Conservation (phyloP, 768 basidiomycete species). For the Suillus ampliporus region DNA sequence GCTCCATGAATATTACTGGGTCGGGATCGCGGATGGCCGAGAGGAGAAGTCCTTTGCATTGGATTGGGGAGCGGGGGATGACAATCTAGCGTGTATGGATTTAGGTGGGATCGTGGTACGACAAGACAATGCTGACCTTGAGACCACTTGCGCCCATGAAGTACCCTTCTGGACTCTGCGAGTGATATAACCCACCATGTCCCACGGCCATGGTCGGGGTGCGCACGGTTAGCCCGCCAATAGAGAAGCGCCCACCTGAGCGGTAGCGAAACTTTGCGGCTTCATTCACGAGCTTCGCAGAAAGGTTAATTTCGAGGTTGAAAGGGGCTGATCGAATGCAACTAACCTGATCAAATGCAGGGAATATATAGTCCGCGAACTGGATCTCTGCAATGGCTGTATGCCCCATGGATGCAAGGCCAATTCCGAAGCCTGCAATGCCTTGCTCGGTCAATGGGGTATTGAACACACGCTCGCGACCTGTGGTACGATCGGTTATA, state of each 20-base stretch:
- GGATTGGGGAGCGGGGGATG: conserved; percentile 92
- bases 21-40: conserved; percentile 91
- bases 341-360: conserved; percentile 90
- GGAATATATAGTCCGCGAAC: conserved; percentile 90
- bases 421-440: conserved; percentile 94
- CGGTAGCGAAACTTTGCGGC: conserved; percentile 93
- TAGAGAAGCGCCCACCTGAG: conserved; percentile 82
- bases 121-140: conserved; percentile 56
- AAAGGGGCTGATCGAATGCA: neutral
- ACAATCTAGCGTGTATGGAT: conserved; percentile 53
- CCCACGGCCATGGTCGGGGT: conserved; percentile 92
- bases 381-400: conserved; percentile 95
- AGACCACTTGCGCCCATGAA: conserved; percentile 91
- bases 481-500: conserved; percentile 44
- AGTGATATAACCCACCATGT: conserved; percentile 93
- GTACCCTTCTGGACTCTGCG: conserved; percentile 94
- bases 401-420: conserved; percentile 90
- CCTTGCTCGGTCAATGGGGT: conserved; percentile 93
- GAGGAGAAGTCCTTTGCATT: conserved; percentile 92
- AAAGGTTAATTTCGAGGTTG: conserved; percentile 8
- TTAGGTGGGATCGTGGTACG: neutral
- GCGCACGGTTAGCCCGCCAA: conserved; percentile 82
- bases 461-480: conserved; percentile 92
- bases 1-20: conserved; percentile 95
- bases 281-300: conserved; percentile 85